Evolutionary conservation across 495 filamentous ascomycete species (phyloP).

Genomic region (Neohortaea acidophila): DNA sequence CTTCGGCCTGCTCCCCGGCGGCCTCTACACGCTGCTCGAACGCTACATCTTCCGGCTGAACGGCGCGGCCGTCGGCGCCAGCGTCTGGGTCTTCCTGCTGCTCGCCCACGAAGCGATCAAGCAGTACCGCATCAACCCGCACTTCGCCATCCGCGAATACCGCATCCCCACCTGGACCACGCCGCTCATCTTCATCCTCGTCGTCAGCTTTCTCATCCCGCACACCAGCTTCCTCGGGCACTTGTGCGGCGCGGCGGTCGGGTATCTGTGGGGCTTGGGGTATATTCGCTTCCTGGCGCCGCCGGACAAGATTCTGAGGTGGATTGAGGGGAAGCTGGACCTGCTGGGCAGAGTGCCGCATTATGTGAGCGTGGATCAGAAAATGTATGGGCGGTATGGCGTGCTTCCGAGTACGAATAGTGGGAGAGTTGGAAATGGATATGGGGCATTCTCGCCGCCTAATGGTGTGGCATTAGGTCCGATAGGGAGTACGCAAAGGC

Average conservation of each 20-base stretch:
- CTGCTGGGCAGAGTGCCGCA: slow-evolving; percentile 66
- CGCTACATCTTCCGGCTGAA: slow-evolving; percentile 30
- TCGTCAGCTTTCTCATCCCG: slow-evolving; percentile 59
- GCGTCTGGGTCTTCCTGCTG: slow-evolving; percentile 84
- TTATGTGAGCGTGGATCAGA: slow-evolving; percentile 85
- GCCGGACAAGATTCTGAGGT: slow-evolving; percentile 64
- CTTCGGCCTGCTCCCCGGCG: slow-evolving; percentile 26
- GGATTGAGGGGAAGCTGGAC: slow-evolving; percentile 72
- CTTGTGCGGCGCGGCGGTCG: slow-evolving; percentile 61
- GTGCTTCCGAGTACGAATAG: slow-evolving; percentile 51
- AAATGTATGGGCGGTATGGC: slow-evolving; percentile 89
- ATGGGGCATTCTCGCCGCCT: slow-evolving; percentile 6
- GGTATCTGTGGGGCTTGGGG: slow-evolving; percentile 76
- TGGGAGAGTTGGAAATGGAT: no score
- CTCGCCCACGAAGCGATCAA: slow-evolving; percentile 71
- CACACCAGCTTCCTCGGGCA: slow-evolving; percentile 76
- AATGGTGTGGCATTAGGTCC: slow-evolving; percentile 7
- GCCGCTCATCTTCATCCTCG: slow-evolving; percentile 56
- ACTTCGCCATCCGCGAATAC: slow-evolving; percentile 41
- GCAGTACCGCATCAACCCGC: slow-evolving; percentile 56
- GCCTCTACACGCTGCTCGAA: slow-evolving; percentile 24
- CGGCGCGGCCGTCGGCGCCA: slow-evolving; percentile 61
- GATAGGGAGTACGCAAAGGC: slow-evolving; percentile 11
- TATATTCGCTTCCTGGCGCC: slow-evolving; percentile 72
- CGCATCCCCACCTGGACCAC: slow-evolving; percentile 85